These are phyloP conservation scores for Gnetum montanum DNA, from an alignment of 75 land plant species.

Conservation along the genomic window DNA sequence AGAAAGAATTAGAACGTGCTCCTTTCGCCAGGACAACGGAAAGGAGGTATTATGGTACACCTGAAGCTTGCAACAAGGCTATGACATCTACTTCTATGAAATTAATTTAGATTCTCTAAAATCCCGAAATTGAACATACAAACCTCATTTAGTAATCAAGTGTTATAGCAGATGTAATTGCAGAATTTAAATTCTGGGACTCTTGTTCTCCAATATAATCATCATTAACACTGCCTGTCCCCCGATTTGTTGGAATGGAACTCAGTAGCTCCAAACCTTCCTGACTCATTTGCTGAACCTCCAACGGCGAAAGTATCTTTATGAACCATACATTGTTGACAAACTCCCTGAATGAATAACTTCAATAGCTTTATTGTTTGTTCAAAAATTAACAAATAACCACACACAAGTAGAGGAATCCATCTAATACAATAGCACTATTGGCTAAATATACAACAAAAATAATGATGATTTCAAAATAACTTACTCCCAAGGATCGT, in stretches of 20 bases:
- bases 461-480: too few species aligned
- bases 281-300: slow-evolving; percentile 84
- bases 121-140: too few species aligned
- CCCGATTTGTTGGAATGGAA: slow-evolving; percentile 43
- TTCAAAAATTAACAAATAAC: background rate
- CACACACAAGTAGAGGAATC: background rate
- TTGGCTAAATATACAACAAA: too few species aligned
- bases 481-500: slow-evolving; percentile 90
- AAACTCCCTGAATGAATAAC: slow-evolving; percentile 58
- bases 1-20: too few species aligned
- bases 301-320: slow-evolving; percentile 80
- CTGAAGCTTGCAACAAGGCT: too few species aligned
- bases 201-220: slow-evolving; percentile 42
- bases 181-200: slow-evolving; percentile 39
- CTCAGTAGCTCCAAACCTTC: slow-evolving; percentile 59
- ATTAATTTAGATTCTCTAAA: too few species aligned
- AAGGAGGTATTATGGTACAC: too few species aligned
- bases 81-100: too few species aligned
- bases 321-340: slow-evolving; percentile 86
- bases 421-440: background rate
- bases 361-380: background rate
- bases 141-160: slow-evolving; percentile 43
- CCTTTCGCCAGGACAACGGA: too few species aligned
- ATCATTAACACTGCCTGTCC: slow-evolving; percentile 58
- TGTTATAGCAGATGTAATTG: slow-evolving; percentile 48